phyloP scores from a whole-genome alignment of 2,329 filamentous ascomycete species.

The Sclerotinia nivalis region DNA sequence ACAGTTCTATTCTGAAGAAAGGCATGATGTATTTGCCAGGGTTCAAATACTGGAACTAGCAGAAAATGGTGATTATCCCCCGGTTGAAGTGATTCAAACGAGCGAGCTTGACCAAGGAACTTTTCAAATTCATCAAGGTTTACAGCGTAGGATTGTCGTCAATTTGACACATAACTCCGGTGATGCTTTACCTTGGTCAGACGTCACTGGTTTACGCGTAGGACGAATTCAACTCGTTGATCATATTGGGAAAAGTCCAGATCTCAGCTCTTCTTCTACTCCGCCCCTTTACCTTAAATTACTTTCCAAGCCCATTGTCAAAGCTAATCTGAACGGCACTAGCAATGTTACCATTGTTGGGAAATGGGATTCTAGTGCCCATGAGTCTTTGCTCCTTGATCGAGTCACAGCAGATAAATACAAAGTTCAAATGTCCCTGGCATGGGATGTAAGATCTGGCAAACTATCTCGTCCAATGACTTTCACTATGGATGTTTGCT shows the following conservation, averaged over 20 bases:
- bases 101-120: constrained; percentile 83
- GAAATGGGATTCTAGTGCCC: constrained; percentile 95
- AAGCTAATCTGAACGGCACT: constrained; percentile 86
- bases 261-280: constrained; percentile 65
- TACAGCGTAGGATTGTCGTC: constrained; percentile 85
- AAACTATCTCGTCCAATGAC: constrained; percentile 86
- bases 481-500: constrained; percentile 76
- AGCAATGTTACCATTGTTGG: constrained; percentile 82
- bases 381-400: constrained; percentile 90
- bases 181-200: constrained; percentile 84
- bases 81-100: constrained; percentile 88
- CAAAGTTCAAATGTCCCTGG: constrained; percentile 81
- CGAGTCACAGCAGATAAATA: constrained; percentile 90
- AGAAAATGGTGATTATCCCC: constrained; percentile 85
- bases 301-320: constrained; percentile 74
- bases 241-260: constrained; percentile 78
- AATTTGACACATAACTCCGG: constrained; percentile 91
- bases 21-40: constrained; percentile 86
- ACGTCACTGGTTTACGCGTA: constrained; percentile 73
- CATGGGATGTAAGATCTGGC: constrained; percentile 82
- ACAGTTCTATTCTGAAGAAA: constrained; percentile 90
- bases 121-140: constrained; percentile 91
- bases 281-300: constrained; percentile 77
- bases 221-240: constrained; percentile 83
- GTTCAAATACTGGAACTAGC: constrained; percentile 89